Evolutionary conservation across 2,329 filamentous ascomycete species (phyloP).

Genomic region (Hirsutella rhossiliensis): DNA sequence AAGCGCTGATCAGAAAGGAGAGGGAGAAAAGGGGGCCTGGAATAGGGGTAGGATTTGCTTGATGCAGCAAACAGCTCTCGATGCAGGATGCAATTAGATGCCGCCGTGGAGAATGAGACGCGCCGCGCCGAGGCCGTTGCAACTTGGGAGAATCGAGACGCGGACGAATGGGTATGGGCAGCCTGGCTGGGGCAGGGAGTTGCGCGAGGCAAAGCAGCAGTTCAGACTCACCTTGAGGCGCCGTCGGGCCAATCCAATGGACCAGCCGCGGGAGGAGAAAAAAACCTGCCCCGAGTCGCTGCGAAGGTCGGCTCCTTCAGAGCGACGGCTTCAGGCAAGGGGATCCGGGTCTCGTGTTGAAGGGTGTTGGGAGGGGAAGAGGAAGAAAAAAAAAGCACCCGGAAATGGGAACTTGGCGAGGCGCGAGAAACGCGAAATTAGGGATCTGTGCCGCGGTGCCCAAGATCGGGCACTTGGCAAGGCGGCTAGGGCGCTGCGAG

Average conservation of each 20-base stretch:
- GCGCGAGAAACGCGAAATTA: constrained; percentile 5
- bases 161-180: neutral
- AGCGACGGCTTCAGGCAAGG: constrained; percentile 8
- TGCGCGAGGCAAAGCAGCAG: neutral
- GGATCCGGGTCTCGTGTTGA: constrained; percentile 1
- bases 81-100: too few species aligned
- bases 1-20: too few species aligned
- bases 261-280: constrained; percentile 6
- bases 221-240: constrained; percentile 13
- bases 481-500: constrained; percentile 2
- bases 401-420: neutral
- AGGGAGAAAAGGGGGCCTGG: neutral
- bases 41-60: too few species aligned
- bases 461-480: constrained; percentile 2
- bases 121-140: neutral
- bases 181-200: neutral
- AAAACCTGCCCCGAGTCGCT: constrained; percentile 14
- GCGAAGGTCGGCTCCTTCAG: constrained; percentile 11
- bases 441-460: constrained; percentile 1
- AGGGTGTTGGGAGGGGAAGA: neutral
- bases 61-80: too few species aligned
- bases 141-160: neutral
- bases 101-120: too few species aligned
- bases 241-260: constrained; percentile 8
- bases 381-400: neutral